A percentile compares a stretch with the other conserved stretches of the same genome.
phyloP scores from a whole-genome alignment of 2,329 filamentous ascomycete species.

The Ceratocystis destructans region DNA sequence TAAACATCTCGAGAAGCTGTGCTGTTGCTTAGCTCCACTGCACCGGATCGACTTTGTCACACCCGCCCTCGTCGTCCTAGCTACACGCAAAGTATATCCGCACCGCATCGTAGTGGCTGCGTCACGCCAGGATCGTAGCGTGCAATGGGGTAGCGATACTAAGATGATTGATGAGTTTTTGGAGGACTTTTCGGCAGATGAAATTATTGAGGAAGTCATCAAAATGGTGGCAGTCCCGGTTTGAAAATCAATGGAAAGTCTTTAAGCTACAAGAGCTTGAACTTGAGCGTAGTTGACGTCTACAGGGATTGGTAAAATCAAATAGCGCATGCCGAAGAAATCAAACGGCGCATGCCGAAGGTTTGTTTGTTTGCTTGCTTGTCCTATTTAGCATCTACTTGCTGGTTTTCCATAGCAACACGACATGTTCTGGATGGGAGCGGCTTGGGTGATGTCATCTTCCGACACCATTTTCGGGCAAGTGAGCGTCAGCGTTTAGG shows the following conservation, averaged over 20 bases:
- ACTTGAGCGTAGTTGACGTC: no score
- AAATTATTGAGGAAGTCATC: slow-evolving; percentile 52
- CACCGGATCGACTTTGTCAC: slow-evolving; percentile 71
- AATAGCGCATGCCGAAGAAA: no score
- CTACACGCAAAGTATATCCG: slow-evolving; percentile 72
- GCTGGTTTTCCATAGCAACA: no score
- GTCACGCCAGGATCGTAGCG: slow-evolving; percentile 63
- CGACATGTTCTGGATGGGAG: no score
- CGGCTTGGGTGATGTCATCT: no score
- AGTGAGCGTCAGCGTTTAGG: no score
- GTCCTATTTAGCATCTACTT: no score
- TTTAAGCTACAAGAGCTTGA: no score
- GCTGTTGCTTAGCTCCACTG: slow-evolving; percentile 62
- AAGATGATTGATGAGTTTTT: slow-evolving; percentile 54
- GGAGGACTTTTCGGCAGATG: slow-evolving; percentile 45
- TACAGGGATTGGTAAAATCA: no score
- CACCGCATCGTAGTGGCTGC: slow-evolving; percentile 64
- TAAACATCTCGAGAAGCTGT: slow-evolving; percentile 56
- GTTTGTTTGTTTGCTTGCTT: no score
- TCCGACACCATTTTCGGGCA: no score
- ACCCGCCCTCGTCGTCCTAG: slow-evolving; percentile 69
- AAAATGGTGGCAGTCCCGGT: slow-evolving; percentile 40
- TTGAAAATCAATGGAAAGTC: not conserved
- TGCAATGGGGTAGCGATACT: slow-evolving; percentile 82
- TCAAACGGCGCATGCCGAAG: no score